Percentiles rank a stretch among this genome's conserved stretches.
Evolutionary conservation across 805 yeast species (phyloP).

Genomic region (Danielia reshetovae): DNA sequence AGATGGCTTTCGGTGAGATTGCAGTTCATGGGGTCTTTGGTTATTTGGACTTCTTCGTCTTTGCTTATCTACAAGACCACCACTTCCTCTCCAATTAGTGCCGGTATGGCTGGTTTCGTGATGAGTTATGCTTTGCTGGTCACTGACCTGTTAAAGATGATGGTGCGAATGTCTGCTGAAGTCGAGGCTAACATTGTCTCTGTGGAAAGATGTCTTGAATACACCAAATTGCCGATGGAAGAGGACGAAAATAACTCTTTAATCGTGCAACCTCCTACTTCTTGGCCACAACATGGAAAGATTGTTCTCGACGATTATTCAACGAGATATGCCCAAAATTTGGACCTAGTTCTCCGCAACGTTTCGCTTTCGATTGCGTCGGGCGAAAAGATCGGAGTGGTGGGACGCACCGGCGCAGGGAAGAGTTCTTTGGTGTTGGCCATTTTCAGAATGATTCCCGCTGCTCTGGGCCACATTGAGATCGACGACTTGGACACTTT

Average conservation of each 20-base stretch:
- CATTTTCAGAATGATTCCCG: constrained; percentile 21
- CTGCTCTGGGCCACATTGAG: constrained; percentile 16
- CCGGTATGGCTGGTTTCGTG: constrained; percentile 62
- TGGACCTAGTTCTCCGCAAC: constrained; percentile 73
- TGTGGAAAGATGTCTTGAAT: constrained; percentile 65
- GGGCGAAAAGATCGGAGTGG: constrained; percentile 87
- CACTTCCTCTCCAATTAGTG: constrained; percentile 40
- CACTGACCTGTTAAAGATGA: constrained; percentile 49
- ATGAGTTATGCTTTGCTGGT: constrained; percentile 62
- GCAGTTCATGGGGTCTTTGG: constrained; percentile 55
- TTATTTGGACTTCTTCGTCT: constrained; percentile 49
- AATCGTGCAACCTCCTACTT: constrained; percentile 3
- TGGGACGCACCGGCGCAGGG: constrained; percentile 77
- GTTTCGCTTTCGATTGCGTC: constrained; percentile 63
- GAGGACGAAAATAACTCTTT: constrained; percentile 14
- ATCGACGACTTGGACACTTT: constrained; percentile 18
- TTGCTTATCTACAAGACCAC: constrained; percentile 40
- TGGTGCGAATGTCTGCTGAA: constrained; percentile 60
- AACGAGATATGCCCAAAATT: constrained; percentile 78
- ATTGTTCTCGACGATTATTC: constrained; percentile 46
- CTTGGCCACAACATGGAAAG: constrained; percentile 13
- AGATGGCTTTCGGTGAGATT: constrained; percentile 66
- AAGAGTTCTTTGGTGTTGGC: constrained; percentile 24
- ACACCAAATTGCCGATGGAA: constrained; percentile 45
- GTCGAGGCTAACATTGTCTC: constrained; percentile 62